phyloP scores from a whole-genome alignment of 2,329 filamentous ascomycete genomes.

The Ophioceras dolichostomum region DNA sequence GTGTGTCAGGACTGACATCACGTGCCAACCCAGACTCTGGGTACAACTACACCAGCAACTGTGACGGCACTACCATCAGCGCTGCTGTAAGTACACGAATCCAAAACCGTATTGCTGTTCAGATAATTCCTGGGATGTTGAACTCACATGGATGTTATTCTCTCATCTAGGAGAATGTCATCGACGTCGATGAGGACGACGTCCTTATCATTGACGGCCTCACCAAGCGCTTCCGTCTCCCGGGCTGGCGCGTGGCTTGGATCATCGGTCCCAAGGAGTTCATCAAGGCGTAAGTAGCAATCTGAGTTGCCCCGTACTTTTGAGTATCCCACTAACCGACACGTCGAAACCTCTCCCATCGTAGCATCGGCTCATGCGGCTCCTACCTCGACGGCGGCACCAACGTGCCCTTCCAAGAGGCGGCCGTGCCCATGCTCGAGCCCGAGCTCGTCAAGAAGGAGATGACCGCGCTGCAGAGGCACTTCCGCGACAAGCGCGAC shows the following conservation, averaged over 20 bases:
- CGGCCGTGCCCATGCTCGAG: constrained; percentile 86
- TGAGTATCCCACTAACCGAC: background rate
- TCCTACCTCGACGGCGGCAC: constrained; percentile 91
- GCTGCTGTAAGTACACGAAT: constrained; percentile 52
- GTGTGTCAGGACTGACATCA: background rate
- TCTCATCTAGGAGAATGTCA: constrained; percentile 62
- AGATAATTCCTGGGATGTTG: background rate
- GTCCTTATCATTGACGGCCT: constrained; percentile 92
- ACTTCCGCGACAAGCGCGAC: constrained; percentile 89
- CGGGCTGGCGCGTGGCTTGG: constrained; percentile 95
- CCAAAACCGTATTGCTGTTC: too few species aligned
- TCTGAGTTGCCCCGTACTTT: background rate
- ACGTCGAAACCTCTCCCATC: too few species aligned
- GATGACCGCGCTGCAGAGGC: constrained; percentile 78
- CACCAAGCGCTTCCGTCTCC: constrained; percentile 92
- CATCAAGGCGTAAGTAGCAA: constrained; percentile 58
- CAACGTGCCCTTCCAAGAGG: constrained; percentile 92
- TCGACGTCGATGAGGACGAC: constrained; percentile 81
- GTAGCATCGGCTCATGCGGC: constrained; percentile 71
- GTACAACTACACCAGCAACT: constrained; percentile 91
- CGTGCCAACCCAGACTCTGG: constrained; percentile 44
- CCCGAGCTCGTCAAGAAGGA: constrained; percentile 67
- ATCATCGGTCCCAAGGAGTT: constrained; percentile 94
- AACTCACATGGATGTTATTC: too few species aligned
- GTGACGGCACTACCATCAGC: constrained; percentile 80